A percentile compares a stretch with the other conserved stretches of the same genome.
Conservation (phyloP, 75 land plant species). For the Ceratopteris richardii region DNA sequence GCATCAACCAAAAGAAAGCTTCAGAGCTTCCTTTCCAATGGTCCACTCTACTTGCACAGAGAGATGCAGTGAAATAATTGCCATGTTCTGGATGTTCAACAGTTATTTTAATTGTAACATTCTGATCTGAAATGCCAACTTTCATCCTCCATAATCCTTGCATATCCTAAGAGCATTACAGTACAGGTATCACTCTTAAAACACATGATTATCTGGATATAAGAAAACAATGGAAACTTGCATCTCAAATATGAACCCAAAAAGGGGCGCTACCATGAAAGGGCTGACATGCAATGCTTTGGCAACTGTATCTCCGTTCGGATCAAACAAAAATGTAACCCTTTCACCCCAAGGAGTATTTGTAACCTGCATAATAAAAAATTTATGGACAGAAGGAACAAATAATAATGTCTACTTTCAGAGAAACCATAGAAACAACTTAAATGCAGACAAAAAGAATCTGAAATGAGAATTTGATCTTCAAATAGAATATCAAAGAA, state of each 20-base stretch:
- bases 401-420: background rate
- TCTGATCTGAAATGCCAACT: conserved; percentile 53
- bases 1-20: conserved; percentile 86
- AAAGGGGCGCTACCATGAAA: conserved; percentile 59
- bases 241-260: background rate
- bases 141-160: conserved; percentile 68
- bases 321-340: conserved; percentile 64
- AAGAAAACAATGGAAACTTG: too few relatives aligned
- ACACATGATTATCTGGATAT: too few relatives aligned
- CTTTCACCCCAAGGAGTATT: conserved; percentile 88
- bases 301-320: conserved; percentile 59
- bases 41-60: conserved; percentile 39
- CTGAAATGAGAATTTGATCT: too few relatives aligned
- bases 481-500: too few relatives aligned
- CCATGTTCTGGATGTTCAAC: conserved; percentile 81
- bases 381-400: background rate
- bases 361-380: conserved; percentile 44
- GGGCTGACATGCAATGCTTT: conserved; percentile 91
- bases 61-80: conserved; percentile 63
- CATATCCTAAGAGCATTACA: conserved; percentile 61
- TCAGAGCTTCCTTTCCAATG: conserved; percentile 24
- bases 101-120: conserved; percentile 43
- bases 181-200: background rate
- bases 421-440: too few relatives aligned
- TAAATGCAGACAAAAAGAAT: too few relatives aligned